These are phyloP conservation scores for Neltuma alba DNA, from an alignment of 306 rosid species.

Conservation along the genomic window DNA sequence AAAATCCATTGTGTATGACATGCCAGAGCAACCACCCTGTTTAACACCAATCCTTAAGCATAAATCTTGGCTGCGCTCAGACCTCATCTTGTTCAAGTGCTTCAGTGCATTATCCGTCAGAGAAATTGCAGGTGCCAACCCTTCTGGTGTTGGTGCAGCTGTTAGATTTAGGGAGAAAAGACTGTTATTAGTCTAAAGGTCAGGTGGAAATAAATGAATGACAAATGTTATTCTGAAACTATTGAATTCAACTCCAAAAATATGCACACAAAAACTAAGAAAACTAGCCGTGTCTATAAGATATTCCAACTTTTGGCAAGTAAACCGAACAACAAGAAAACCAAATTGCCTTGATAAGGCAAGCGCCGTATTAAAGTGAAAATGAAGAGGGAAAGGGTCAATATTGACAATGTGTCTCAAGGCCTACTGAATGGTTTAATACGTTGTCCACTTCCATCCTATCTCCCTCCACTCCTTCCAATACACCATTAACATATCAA, in stretches of 20 bases:
- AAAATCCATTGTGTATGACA: slow-evolving; percentile 95
- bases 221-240: background rate
- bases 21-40: slow-evolving; percentile 99
- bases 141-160: slow-evolving; percentile 48
- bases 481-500: background rate
- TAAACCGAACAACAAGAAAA: background rate
- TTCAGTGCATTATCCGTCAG: slow-evolving; percentile 78
- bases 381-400: background rate
- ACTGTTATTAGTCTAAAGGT: background rate
- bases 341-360: background rate
- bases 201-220: background rate
- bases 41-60: slow-evolving; percentile 95
- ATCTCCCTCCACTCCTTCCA: slow-evolving; percentile 1
- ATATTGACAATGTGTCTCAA: background rate
- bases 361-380: background rate
- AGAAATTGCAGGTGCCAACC: slow-evolving; percentile 47
- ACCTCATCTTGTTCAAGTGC: slow-evolving; percentile 91
- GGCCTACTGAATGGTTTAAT: background rate
- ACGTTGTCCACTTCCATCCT: background rate
- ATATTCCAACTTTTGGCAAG: background rate
- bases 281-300: background rate
- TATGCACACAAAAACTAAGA: background rate
- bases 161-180: slow-evolving; percentile 20
- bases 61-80: slow-evolving; percentile 69
- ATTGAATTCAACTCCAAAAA: background rate